Percentiles rank a stretch among this genome's conserved stretches.
These are phyloP conservation scores for Fusarium armeniacum DNA, from an alignment of 2,329 filamentous ascomycete genomes.

Conservation along the genomic window DNA sequence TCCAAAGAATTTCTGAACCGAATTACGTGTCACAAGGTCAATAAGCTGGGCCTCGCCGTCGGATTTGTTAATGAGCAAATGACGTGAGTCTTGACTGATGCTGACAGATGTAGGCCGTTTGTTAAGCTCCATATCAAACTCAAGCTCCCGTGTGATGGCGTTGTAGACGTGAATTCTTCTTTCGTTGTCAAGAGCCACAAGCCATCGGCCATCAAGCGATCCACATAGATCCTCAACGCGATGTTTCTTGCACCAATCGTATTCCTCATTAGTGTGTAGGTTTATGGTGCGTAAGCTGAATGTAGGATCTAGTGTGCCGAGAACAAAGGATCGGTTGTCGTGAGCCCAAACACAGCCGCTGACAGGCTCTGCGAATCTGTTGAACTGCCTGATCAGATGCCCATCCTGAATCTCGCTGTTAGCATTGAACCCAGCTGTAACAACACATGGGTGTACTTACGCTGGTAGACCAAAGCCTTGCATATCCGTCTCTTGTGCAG, in stretches of 20 bases:
- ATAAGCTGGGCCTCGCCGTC: constrained; percentile 84
- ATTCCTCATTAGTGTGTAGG: constrained; percentile 70
- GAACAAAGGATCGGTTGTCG: constrained; percentile 82
- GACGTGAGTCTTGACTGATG: constrained; percentile 84
- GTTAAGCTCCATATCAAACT: constrained; percentile 77
- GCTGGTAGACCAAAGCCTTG: constrained; percentile 79
- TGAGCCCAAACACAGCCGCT: constrained; percentile 91
- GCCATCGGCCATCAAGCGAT: constrained; percentile 81
- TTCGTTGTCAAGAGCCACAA: constrained; percentile 82
- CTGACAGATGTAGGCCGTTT: constrained; percentile 81
- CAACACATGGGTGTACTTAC: constrained; percentile 61
- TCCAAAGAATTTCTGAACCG: constrained; percentile 81
- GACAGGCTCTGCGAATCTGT: constrained; percentile 84
- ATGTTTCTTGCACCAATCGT: constrained; percentile 77
- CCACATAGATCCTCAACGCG: constrained; percentile 89
- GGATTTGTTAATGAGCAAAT: constrained; percentile 85
- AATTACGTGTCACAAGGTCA: constrained; percentile 78
- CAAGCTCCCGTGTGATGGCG: constrained; percentile 77
- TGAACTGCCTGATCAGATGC: constrained; percentile 71
- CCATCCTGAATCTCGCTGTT: constrained; percentile 67
- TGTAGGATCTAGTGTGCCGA: constrained; percentile 79
- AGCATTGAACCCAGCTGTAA: constrained; percentile 22
- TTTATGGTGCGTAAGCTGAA: constrained; percentile 80
- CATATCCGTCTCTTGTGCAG: constrained; percentile 81
- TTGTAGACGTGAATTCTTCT: constrained; percentile 86